Percentiles rank a stretch among this genome's conserved stretches.
Conservation (phyloP, 2,329 filamentous ascomycete genomes). For the Trichoderma sp. region DNA sequence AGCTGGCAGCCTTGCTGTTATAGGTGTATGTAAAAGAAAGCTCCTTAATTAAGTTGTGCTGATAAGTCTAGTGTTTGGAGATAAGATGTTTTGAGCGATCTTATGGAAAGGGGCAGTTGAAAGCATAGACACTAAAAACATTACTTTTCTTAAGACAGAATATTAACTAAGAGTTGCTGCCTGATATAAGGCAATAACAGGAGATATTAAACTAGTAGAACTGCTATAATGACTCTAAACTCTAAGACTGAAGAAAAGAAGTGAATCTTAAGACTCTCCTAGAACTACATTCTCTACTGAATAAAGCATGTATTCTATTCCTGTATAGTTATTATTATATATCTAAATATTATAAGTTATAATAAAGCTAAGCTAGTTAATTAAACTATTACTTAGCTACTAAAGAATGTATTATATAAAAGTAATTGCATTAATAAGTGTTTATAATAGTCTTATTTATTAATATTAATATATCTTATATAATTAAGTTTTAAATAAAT, state of each 20-base stretch:
- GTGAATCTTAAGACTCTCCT: not conserved
- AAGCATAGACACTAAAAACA: conserved; percentile 16
- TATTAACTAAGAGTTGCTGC: not conserved
- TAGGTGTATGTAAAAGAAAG: conserved; percentile 8
- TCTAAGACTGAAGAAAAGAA: not conserved
- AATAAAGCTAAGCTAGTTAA: not conserved
- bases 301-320: not conserved
- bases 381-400: not conserved
- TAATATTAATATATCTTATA: too few species aligned
- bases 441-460: too few species aligned
- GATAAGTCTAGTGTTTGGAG: conserved; percentile 1
- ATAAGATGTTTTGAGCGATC: conserved; percentile 9
- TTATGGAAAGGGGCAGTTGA: not conserved
- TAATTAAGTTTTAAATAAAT: too few species aligned
- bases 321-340: not conserved
- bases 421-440: not conserved
- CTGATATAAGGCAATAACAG: not conserved
- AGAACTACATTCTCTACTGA: not conserved
- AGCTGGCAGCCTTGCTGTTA: conserved; percentile 15
- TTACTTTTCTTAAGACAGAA: conserved; percentile 6
- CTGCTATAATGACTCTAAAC: too few species aligned
- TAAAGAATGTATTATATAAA: not conserved
- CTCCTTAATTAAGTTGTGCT: not conserved
- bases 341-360: not conserved
- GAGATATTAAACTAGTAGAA: not conserved